Evolutionary conservation across 169 alveolate genomes (phyloP), one percentile per base, ranked within the genome.

Genomic region (Besnoitia besnoiti): DNA sequence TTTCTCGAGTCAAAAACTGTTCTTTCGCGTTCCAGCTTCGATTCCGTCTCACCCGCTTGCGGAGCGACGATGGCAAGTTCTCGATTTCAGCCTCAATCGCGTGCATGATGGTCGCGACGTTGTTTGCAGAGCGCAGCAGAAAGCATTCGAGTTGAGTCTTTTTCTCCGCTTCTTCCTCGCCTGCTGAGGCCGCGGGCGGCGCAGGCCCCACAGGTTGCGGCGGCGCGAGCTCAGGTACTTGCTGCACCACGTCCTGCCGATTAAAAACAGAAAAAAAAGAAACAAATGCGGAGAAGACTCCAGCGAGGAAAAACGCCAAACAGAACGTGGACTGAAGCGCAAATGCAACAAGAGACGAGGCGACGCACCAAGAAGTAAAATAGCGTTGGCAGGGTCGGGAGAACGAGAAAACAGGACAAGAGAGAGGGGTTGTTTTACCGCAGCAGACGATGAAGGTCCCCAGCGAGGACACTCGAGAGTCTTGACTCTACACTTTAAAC

Each of bases 171-270:
- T 67, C 80, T 19, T 42, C 80, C 46, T 14, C 7, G 10, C 2
- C 46, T 30, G 8, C 10, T 5, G 21, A 4, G n/a, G 80, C 80
- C 14, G 80, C 14, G n/a, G 80, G 12, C 19, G 62, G 10, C 19
- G 62, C 12, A n/a, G 80, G 80, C 40, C 44, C 10, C 39, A 67
- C 44, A 1, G 80, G 80, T 0, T 30, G 80, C 40, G 80, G 80
- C 39, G 44, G 80, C 7, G 80, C 80, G 8, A 35, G 47, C n/a
- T 67, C 80, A 19, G 80, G 80, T 0, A 67, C 80, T 67, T 67
- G 80, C 80, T 67, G 80, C 39, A 67, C 80, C 39, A 67, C 80
- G 47, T 67, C 80, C 80, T 67, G 80, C 19, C 10, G 19, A 19
- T 19, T 19, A 19, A 35, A n/a, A 16, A 16, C 39, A 67, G 80